Base-by-base conservation (phyloP, 2,329 filamentous ascomycete species). In the Colletotrichum sp. region DNA sequence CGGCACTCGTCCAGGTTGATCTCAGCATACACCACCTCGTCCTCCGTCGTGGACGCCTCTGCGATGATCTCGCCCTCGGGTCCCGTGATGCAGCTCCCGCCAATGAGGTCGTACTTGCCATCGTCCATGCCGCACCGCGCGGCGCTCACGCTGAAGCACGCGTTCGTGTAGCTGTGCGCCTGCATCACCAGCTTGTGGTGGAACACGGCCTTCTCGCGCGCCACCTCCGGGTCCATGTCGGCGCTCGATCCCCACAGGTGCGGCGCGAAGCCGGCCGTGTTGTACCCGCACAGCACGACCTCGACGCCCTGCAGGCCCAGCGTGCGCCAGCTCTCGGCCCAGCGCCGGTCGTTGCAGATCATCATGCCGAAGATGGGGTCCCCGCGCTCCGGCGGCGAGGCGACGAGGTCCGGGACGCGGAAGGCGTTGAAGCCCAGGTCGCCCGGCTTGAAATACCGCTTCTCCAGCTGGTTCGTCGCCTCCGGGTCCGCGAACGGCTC, bases 341-440 rank as follows among this genome's bases (percentile, higher is more conserved):
- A 91, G 9, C 89, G 83, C 6, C 89, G 82, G 80, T 90, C 89
- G 78, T 90, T 91, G 81, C 89, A 91, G 71, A 90, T 90, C 79
- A 91, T 83, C 88, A 90, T 90, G 24, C 82, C 89, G 83, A 90
- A 64, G 60, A 91, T 89, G 4, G 89, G 86, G 78, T 91, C 89
- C 3, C 87, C 87, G 71, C 84, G 84, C 76, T 86, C 87, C 34
- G 82, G 67, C 2, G 81, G 83, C 57, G 80, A 83, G 0, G 79
- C 63, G 1, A 90, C 78, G 10, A 91, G 83, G 1, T 84, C 86
- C 0, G 89, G 88, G 0, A 85, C 88, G 28, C 90, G 85, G 74
- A 91, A 91, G 2, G 89, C 89, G 70, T 86, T 81, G 81, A 90
- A 91, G 0, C 89, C 89, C 5, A 90, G 81, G 71, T 91, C 81